Conservation (phyloP, 257 asterid genomes). For the Scutellaria minor region DNA sequence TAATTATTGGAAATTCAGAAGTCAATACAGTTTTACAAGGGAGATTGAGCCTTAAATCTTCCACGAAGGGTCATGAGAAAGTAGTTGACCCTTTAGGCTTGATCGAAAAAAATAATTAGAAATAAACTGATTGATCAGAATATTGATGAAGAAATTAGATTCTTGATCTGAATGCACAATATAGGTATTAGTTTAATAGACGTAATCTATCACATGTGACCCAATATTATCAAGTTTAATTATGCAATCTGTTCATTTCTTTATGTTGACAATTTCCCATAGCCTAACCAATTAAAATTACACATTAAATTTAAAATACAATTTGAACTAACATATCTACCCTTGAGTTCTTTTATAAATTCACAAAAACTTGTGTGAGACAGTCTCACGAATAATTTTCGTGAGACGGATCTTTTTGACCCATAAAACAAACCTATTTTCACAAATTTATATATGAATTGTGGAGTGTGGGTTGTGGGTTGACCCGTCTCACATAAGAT, state of each 20-base stretch:
- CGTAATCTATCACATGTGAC: conserved; percentile 37
- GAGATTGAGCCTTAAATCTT: conserved; percentile 31
- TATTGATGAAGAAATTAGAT: conserved; percentile 20
- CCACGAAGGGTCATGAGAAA: conserved; percentile 42
- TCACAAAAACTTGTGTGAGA: no score
- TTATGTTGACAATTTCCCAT: no score
- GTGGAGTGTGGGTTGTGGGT: no score
- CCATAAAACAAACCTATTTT: no score
- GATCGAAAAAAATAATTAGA: conserved; percentile 32
- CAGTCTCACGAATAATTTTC: no score
- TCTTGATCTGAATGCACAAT: conserved; percentile 31
- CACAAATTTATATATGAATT: no score
- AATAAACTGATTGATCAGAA: conserved; percentile 13
- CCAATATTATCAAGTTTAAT: conserved; percentile 1
- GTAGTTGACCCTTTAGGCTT: conserved; percentile 42
- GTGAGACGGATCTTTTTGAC: no score
- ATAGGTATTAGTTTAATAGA: conserved; percentile 1
- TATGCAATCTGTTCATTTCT: background rate
- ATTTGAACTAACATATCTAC: no score
- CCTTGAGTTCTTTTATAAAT: no score
- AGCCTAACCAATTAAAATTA: no score
- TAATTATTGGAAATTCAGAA: background rate
- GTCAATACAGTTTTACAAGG: background rate
- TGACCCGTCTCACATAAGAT: no score
- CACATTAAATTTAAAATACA: no score